phyloP scores from a whole-genome alignment of 2,329 filamentous ascomycete species.

The Claviceps sp. region DNA sequence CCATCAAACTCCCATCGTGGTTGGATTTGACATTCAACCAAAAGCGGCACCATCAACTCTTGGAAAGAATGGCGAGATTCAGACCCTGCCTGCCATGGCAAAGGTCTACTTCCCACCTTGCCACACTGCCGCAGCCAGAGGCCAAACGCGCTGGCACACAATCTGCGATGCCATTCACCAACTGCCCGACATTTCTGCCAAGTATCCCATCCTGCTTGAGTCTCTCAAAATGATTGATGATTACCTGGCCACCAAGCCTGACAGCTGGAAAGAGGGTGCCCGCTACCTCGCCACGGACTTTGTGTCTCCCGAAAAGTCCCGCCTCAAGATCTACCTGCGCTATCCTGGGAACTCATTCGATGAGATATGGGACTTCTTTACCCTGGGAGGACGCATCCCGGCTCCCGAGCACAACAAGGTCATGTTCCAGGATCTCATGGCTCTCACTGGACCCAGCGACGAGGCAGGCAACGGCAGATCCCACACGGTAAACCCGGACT shows the following conservation, averaged over 20 bases:
- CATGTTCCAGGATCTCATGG: not conserved
- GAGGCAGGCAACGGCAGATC: not conserved
- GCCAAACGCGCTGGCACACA: not conserved
- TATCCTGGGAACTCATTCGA: not conserved
- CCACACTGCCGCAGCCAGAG: not conserved
- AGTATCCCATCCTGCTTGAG: not conserved
- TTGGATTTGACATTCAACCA: not conserved
- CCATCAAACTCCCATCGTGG: not conserved
- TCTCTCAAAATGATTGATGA: not conserved
- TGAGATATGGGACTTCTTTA: not conserved
- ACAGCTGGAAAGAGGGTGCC: not conserved
- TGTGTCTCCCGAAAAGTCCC: not conserved
- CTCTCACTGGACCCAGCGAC: not conserved
- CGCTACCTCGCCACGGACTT: not conserved
- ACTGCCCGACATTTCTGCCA: not conserved
- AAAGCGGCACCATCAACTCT: not conserved
- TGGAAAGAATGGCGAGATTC: not conserved
- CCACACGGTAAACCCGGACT: not conserved
- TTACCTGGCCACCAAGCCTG: not conserved
- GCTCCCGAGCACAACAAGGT: not conserved
- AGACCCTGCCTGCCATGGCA: not conserved
- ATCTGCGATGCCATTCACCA: not conserved
- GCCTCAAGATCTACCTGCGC: not conserved
- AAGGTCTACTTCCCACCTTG: not conserved
- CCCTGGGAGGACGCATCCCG: not conserved